Percentiles rank a stretch among this genome's conserved stretches.
phyloP scores from a whole-genome alignment of 2,329 filamentous ascomycete species.

The Nothophoma quercina region DNA sequence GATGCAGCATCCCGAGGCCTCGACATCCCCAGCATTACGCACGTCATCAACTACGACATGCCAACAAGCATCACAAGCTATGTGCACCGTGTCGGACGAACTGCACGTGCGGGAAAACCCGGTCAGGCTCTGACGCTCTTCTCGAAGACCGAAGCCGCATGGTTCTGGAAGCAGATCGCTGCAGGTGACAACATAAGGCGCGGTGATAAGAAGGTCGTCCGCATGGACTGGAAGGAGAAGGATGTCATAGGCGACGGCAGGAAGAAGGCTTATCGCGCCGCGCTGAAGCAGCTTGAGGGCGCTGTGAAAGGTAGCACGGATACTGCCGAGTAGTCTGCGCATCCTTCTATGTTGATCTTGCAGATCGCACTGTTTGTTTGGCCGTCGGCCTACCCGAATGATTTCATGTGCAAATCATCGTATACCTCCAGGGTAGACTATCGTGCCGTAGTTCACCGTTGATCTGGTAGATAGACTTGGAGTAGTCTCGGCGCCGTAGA shows the following conservation, averaged over 20 bases:
- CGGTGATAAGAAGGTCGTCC: slow-evolving; percentile 53
- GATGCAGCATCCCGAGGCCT: slow-evolving; percentile 93
- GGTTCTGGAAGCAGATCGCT: slow-evolving; percentile 90
- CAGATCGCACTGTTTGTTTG: slow-evolving; percentile 1
- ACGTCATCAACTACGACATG: slow-evolving; percentile 94
- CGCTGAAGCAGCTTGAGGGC: slow-evolving; percentile 68
- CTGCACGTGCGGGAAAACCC: slow-evolving; percentile 77
- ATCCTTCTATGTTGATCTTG: slow-evolving; percentile 8
- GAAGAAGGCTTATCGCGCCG: slow-evolving; percentile 57
- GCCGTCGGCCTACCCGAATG: slow-evolving; percentile 10
- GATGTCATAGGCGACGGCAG: slow-evolving; percentile 50
- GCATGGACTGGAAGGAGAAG: slow-evolving; percentile 53
- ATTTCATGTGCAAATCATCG: background rate
- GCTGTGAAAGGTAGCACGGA: slow-evolving; percentile 59
- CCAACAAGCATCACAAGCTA: slow-evolving; percentile 83
- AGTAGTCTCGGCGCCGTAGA: background rate
- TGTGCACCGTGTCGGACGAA: slow-evolving; percentile 90
- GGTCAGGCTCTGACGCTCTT: slow-evolving; percentile 89
- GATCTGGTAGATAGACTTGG: background rate
- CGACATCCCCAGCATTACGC: slow-evolving; percentile 78
- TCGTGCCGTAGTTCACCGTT: background rate
- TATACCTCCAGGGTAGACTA: background rate
- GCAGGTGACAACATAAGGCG: slow-evolving; percentile 61
- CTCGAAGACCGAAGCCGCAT: slow-evolving; percentile 80
- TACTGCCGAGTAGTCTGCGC: slow-evolving; percentile 12